Evolutionary conservation across 1,284 basidiomycete species (phyloP).

Genomic region (Apiotrichum gracile): DNA sequence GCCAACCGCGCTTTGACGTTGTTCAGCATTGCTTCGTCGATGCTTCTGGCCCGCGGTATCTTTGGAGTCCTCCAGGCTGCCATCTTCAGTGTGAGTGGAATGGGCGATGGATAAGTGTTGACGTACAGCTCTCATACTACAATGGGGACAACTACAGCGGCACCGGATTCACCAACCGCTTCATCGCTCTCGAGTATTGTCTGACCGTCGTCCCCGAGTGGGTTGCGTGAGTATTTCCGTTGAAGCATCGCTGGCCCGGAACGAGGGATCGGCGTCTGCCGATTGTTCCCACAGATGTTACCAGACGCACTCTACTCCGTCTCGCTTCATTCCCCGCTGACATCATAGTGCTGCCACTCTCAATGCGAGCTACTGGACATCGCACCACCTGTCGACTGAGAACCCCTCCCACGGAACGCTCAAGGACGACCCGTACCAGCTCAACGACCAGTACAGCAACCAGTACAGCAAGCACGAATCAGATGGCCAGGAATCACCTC

Average conservation of each 20-base stretch:
- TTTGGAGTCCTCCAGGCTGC: slow-evolving; percentile 27
- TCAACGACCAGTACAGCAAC: neutral
- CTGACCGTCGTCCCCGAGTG: slow-evolving; percentile 17
- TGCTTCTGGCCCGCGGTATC: slow-evolving; percentile 23
- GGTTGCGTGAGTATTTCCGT: slow-evolving; percentile 12
- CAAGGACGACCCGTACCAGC: slow-evolving; percentile 2
- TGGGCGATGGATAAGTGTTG: neutral
- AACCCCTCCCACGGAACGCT: neutral
- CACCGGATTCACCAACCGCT: slow-evolving; percentile 10
- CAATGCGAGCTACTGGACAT: neutral
- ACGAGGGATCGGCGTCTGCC: too few species aligned
- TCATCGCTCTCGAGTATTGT: slow-evolving; percentile 14
- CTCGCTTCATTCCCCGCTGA: neutral
- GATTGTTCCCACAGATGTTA: too few species aligned
- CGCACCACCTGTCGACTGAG: neutral
- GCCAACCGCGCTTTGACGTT: slow-evolving; percentile 6
- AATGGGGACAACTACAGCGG: slow-evolving; percentile 18
- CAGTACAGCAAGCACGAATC: too few species aligned
- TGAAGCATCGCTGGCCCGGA: too few species aligned
- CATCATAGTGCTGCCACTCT: neutral
- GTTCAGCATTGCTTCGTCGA: slow-evolving; percentile 15
- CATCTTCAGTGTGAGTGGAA: neutral
- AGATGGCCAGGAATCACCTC: too few species aligned
- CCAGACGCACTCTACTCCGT: too few species aligned
- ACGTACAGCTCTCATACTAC: slow-evolving; percentile 14